A percentile compares a stretch with the other conserved stretches of the same genome.
Conservation (phyloP, 169 alveolate genomes). For the Plasmodium cynomolgi region DNA sequence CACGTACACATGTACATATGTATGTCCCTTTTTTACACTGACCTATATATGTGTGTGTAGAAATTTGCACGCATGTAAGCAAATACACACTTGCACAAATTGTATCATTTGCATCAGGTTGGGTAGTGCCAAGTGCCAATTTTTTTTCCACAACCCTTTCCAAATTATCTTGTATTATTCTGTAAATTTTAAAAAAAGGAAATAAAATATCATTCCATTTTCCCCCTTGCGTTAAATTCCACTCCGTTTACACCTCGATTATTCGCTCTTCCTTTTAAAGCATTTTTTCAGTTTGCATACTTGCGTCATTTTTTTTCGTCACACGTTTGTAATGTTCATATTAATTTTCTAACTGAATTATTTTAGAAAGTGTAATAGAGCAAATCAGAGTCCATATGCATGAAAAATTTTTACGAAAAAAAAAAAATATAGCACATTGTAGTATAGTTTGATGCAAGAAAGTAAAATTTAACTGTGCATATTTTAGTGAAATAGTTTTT, state of each 20-base stretch:
- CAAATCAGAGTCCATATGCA: neutral
- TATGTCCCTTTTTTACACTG: neutral
- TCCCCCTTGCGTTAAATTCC: neutral
- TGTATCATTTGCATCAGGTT: neutral
- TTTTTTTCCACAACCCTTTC: neutral
- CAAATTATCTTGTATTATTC: neutral
- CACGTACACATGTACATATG: neutral
- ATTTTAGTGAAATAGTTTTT: neutral
- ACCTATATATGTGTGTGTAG: neutral
- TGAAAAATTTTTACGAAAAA: slow-evolving; percentile 10
- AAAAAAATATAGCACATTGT: neutral
- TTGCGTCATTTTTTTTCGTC: slow-evolving; percentile 4
- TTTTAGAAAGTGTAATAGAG: slow-evolving; percentile 24
- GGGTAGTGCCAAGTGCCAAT: neutral
- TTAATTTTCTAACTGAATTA: neutral
- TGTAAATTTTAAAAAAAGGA: neutral
- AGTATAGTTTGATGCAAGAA: neutral
- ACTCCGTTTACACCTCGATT: neutral
- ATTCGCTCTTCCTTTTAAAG: neutral
- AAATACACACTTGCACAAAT: neutral
- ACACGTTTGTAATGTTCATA: neutral
- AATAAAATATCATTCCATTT: neutral
- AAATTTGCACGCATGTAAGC: neutral
- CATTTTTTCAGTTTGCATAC: neutral
- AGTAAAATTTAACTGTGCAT: neutral